These are phyloP conservation scores for Rubus idaeus DNA, from an alignment of 306 rosid genomes.

Conservation along the genomic window DNA sequence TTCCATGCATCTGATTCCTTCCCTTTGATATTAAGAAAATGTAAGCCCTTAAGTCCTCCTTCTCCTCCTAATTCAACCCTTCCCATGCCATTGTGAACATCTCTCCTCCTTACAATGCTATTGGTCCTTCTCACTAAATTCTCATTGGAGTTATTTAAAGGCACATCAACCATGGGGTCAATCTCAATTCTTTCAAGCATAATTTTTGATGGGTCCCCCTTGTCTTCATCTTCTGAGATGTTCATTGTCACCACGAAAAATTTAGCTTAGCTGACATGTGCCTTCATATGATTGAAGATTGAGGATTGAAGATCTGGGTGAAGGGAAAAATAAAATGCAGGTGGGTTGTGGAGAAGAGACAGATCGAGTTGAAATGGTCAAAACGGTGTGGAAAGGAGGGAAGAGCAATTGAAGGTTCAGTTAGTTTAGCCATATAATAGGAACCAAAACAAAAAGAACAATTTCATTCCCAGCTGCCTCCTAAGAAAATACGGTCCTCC, in stretches of 20 bases:
- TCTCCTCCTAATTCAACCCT: constrained; percentile 49
- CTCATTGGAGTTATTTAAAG: constrained; percentile 16
- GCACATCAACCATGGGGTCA: constrained; percentile 44
- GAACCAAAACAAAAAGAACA: background rate
- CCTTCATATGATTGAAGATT: too few species aligned
- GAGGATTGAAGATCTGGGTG: constrained; percentile 8
- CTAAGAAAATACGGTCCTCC: too few species aligned
- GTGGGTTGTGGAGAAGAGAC: constrained; percentile 15
- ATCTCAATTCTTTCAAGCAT: constrained; percentile 56
- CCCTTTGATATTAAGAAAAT: constrained; percentile 71
- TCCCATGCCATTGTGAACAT: constrained; percentile 11
- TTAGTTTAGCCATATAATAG: constrained; percentile 25
- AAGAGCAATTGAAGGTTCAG: constrained; percentile 4
- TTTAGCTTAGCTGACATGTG: background rate
- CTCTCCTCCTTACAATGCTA: constrained; percentile 33
- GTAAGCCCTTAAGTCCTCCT: constrained; percentile 68
- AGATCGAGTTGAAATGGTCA: constrained; percentile 19
- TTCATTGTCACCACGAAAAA: constrained; percentile 13
- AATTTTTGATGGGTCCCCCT: constrained; percentile 43
- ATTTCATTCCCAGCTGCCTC: background rate
- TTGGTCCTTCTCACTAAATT: constrained; percentile 9
- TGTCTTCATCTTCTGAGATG: constrained; percentile 21
- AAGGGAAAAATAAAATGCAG: constrained; percentile 7
- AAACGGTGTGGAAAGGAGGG: constrained; percentile 14
- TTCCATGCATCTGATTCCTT: constrained; percentile 78